A percentile compares a stretch with the other conserved stretches of the same genome.
These are phyloP conservation scores for Podila minutissima DNA, from an alignment of 192 early-diverging fungal species.

Conservation along the genomic window DNA sequence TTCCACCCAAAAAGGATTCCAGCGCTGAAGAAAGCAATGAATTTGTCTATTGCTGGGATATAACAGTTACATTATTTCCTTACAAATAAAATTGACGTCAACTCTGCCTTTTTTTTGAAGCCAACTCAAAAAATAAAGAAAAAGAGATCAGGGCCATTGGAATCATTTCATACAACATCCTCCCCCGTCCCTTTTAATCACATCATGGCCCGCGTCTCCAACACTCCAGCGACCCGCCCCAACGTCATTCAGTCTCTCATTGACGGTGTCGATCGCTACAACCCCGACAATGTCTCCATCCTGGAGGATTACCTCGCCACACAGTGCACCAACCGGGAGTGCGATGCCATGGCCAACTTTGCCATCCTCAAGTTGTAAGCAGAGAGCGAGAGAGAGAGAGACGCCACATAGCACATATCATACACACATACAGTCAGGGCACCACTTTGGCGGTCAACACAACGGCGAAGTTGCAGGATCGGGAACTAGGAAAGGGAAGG, in stretches of 20 bases:
- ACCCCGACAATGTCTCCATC: constrained; percentile 85
- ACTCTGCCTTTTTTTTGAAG: background rate
- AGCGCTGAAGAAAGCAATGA: too few species aligned
- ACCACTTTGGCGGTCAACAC: too few species aligned
- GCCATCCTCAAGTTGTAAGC: constrained; percentile 89
- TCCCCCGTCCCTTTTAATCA: background rate
- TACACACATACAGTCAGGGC: too few species aligned
- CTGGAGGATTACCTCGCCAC: constrained; percentile 85
- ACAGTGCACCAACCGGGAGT: constrained; percentile 83
- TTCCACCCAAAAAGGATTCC: background rate
- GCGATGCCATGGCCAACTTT: constrained; percentile 92
- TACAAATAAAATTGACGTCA: background rate
- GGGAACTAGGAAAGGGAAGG: too few species aligned
- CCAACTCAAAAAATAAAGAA: background rate
- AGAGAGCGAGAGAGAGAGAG: background rate
- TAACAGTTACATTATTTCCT: too few species aligned
- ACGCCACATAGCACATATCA: too few species aligned
- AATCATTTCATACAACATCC: background rate
- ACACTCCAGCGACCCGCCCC: constrained; percentile 65
- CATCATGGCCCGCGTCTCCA: constrained; percentile 49
- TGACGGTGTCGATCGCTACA: constrained; percentile 89
- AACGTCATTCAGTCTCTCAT: constrained; percentile 81
- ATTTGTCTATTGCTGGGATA: background rate
- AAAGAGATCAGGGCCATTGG: too few species aligned
- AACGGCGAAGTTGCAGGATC: too few species aligned